phyloP scores from a whole-genome alignment of 176 grass and related monocot genomes.

The Themeda triandra region DNA sequence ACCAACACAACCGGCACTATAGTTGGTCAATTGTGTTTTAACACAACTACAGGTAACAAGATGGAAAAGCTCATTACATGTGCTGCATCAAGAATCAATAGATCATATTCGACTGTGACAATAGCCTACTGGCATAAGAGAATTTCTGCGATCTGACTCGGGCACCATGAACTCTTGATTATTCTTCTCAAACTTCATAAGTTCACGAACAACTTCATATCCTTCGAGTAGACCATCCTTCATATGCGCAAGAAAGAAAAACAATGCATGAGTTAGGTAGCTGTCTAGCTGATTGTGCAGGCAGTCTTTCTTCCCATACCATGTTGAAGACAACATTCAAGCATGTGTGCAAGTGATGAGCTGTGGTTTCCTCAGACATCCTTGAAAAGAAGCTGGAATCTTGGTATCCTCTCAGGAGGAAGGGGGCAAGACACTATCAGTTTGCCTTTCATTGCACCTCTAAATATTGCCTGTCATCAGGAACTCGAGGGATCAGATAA shows the following conservation, averaged over 20 bases:
- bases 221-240: background rate
- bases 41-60: background rate
- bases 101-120: background rate
- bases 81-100: background rate
- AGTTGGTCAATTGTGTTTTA: background rate
- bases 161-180: background rate
- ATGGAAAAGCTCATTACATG: background rate
- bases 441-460: constrained; percentile 96
- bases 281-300: background rate
- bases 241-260: background rate
- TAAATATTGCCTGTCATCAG: constrained; percentile 60
- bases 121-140: background rate
- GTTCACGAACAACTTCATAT: background rate
- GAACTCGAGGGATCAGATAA: background rate
- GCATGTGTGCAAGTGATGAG: background rate
- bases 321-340: background rate
- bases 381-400: constrained; percentile 88
- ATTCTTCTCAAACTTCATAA: background rate
- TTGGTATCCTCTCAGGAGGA: constrained; percentile 77
- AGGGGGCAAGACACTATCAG: constrained; percentile 77
- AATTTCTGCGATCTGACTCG: background rate
- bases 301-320: background rate
- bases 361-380: constrained; percentile 40
- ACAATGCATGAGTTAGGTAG: background rate
- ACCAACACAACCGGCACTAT: background rate